Evolutionary conservation across 495 filamentous ascomycete genomes (phyloP), one percentile per base, ranked within the genome.

Genomic region (Neurospora sp.): DNA sequence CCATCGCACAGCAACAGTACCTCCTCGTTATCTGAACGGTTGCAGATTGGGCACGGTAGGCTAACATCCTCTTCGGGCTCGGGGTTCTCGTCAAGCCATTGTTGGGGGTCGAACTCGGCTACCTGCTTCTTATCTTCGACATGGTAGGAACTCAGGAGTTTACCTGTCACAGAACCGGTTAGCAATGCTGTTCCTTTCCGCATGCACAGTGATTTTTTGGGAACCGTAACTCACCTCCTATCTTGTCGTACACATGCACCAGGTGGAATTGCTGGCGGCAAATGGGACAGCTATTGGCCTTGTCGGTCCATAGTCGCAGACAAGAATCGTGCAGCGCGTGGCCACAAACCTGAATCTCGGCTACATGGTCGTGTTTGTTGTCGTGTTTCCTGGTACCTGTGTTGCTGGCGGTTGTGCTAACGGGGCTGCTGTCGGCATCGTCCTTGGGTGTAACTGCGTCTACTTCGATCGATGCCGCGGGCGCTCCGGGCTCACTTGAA

Each of bases 201-300:
- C 20, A 53, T 27, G 20, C 48, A 27, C 20, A 53, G 10, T 27
- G 20, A 27, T 14, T 35, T 31, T 31, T 16, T 61, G 69, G 65
- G n/a, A 22, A 39, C 17, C 42, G 73, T 74, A 74, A 86, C 88
- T 82, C 87, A 96, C 94, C 93, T 85, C 90, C 91, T 79, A 92
- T 80, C 71, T 84, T 87, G 73, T 91, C 88, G 76, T 89, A 92
- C 70, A 98, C 90, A 78, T 94, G 89, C 71, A 98, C 96, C 76
- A 90, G 80, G 81, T 98, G 93, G 83, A 98, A 98, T 76, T 85
- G 90, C 77, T 91, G 90, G 72, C 96, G 92, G 81, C 96, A 99
- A 80, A 98, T 96, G 16, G 96, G 96, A 79, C 96, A 99, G 79
- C 94, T 97, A 82, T 98, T 99, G 71, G 96, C 95, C 78, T 95